Base-by-base conservation (phyloP, 176 grass and related monocot species). In the Aegilops sharonensis region DNA sequence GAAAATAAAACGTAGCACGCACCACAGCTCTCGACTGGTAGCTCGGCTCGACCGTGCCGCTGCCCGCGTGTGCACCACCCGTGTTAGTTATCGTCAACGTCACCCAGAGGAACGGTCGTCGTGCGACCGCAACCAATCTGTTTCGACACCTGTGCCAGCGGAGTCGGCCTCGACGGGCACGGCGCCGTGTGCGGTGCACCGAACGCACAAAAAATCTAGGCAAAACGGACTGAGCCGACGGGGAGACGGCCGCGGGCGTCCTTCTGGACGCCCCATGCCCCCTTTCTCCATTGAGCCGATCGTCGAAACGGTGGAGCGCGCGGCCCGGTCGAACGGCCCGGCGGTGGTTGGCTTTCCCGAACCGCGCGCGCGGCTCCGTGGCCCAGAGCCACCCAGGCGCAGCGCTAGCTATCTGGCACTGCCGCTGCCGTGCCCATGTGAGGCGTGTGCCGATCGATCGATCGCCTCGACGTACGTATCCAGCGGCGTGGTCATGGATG, bases 281-380 rank as follows among this genome's bases (percentile, higher is more conserved):
- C 71, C 71, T 48, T 27, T 15, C 40, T 47, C 71, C 74, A 21
- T 20, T 31, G 17, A 14, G 54, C 2, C 48, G 74, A 11, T 11
- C 48, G 4, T 24, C 72, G 47, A 85, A 78, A 39, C 15, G 63
- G 8, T 0, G 0, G 35, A 4, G 60, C 48, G 56, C 81, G 10
- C 11, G 1, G 68, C 42, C 77, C 15, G 34, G 82, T 80, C 43
- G 66, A 85, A 32, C 42, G 0, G 42, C 43, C 23, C 68, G 56
- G 57, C 24, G 82, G 68, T 80, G 31, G 83, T 81, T 76, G 83
- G 82, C 3, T 76, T 89, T 20, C 82, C 82, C n/a, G 68, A 80
- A 81, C 21, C 17, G 27, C 73, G 48, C 50, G 50, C 5, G 1
- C 5, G 40, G 24, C 11, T 25, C 20, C 61, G 60, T 63, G 48